Evolutionary conservation across 78 protist species (phyloP).

Genomic region (Dictyostelium intermedium): DNA sequence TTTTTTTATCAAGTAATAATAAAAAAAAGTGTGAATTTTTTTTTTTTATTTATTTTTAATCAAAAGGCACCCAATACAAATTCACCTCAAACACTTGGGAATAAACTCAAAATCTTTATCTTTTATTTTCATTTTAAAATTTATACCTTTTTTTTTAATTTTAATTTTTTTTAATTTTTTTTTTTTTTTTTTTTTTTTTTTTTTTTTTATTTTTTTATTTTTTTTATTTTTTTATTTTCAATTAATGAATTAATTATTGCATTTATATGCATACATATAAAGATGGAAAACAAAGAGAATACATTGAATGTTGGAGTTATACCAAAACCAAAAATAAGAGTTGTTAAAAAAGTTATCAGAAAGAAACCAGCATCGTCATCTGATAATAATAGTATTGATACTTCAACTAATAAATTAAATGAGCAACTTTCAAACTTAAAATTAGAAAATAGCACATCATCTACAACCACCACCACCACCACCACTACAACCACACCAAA

Average conservation of each 20-base stretch:
- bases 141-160: background rate
- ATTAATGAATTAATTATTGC: background rate
- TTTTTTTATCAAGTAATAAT: background rate
- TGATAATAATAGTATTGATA: background rate
- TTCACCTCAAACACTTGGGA: no score
- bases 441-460: background rate
- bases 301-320: background rate
- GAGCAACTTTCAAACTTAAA: background rate
- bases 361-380: background rate
- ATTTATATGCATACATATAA: no score
- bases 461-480: background rate
- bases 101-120: background rate
- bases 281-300: background rate
- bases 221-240: background rate
- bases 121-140: background rate
- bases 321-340: conserved; percentile 53
- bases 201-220: background rate
- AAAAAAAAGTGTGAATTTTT: background rate
- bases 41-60: background rate
- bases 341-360: conserved; percentile 61
- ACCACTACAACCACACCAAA: background rate
- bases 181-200: background rate
- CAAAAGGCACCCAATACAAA: no score
- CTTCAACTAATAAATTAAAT: background rate
- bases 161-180: background rate